Conservation (phyloP, 2,329 filamentous ascomycete genomes). For the Ophiostoma tasmaniense region DNA sequence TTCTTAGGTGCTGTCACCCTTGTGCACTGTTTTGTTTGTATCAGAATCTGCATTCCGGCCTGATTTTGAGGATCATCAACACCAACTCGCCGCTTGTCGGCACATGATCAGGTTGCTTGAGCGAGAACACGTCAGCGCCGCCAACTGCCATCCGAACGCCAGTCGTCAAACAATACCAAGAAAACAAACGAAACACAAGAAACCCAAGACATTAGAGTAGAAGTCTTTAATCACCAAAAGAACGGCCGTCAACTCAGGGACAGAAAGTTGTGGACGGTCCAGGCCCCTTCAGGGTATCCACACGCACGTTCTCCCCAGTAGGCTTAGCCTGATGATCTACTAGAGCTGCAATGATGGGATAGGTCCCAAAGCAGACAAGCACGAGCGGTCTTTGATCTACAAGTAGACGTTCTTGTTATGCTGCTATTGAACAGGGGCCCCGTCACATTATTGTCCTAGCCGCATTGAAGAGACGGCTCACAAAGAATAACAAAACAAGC, state of each 20-base stretch:
- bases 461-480: not conserved
- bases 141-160: not conserved
- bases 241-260: not conserved
- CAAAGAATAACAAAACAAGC: not conserved
- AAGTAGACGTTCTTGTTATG: not conserved
- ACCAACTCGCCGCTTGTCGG: not conserved
- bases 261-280: not conserved
- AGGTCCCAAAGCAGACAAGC: not conserved
- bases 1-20: not conserved
- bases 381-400: not conserved
- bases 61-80: not conserved
- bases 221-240: not conserved
- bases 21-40: not conserved
- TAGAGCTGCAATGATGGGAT: not conserved
- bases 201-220: not conserved
- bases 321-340: not conserved
- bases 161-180: not conserved
- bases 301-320: constrained; percentile 4
- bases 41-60: not conserved
- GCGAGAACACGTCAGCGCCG: not conserved
- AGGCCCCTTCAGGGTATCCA: constrained; percentile 3
- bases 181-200: not conserved
- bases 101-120: not conserved
- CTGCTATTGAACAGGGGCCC: constrained; percentile 3
- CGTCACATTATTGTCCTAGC: constrained; percentile 7